Base-by-base conservation (phyloP, 768 basidiomycete genomes). In the Candolleomyces aberdarensis region DNA sequence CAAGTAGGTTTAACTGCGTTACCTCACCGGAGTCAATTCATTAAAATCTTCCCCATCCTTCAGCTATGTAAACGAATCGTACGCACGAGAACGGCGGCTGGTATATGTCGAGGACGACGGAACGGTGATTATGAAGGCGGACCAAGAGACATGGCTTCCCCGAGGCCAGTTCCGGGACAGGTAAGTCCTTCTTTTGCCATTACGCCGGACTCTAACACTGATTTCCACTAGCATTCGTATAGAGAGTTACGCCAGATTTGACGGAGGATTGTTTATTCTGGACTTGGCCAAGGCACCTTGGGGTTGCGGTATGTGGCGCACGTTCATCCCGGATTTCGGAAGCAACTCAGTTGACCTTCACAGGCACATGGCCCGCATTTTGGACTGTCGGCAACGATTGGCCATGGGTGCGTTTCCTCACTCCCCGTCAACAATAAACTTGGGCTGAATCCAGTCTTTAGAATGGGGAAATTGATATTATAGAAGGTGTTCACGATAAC, bases 351-450 rank as follows among this genome's bases (percentile, higher is more conserved):
- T 43, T n/a, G 64, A 54, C 48, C 20, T 66, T 36, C 10, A 14
- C 41, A 90, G 89, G 82, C 67, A 85, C 88, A n/a, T 94, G 92
- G 93, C 92, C 92, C 20, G 89, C 91, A 9, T 91, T 88, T 71
- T 92, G 90, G 91, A 87, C 82, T 13, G 66, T 85, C 20, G 88
- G 87, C 50, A 85, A 80, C 0, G 59, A 70, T 52, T 92, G 90
- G 89, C 90, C 89, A 40, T 72, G 67, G 59, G 89, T 90, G 64
- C 62, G 85, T 63, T 41, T 14, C 13, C 36, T n/a, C 29, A 57
- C 63, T 17, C 20, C 32, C 52, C 53, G 13, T 15, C 57, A 39
- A 41, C 41, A 29, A 36, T 39, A 19, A 52, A 46, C 8, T 36
- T 19, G 47, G 61, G 57, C 49, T 14, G n/a, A 22, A 51, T 31